phyloP scores from a whole-genome alignment of 2,329 filamentous ascomycete species.

The Microcyclosporella mali region DNA sequence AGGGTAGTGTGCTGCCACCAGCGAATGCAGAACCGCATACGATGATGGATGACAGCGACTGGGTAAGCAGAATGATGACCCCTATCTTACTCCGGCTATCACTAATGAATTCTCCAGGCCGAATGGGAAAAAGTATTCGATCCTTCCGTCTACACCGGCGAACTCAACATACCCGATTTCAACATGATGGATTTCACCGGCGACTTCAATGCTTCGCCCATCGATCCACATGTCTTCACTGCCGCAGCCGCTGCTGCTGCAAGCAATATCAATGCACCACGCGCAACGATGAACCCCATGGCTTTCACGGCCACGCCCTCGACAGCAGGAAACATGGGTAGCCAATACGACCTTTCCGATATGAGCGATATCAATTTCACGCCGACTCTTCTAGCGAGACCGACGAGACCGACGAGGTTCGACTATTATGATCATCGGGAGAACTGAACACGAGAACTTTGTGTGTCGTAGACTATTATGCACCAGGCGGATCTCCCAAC shows the following conservation, averaged over 20 bases:
- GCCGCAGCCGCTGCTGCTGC: conserved; percentile 10
- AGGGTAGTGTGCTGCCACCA: conserved; percentile 13
- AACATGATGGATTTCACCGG: conserved; percentile 30
- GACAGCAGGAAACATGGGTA: too few species aligned
- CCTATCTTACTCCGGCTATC: too few species aligned
- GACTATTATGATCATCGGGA: background rate
- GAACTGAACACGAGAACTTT: background rate
- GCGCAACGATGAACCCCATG: background rate
- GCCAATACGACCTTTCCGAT: background rate
- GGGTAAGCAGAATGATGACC: conserved; percentile 58
- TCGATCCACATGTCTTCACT: conserved; percentile 11
- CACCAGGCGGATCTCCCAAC: conserved; percentile 6
- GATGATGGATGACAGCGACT: conserved; percentile 54
- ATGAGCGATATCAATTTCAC: conserved; percentile 5
- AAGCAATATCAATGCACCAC: background rate
- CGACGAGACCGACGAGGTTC: background rate
- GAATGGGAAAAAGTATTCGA: conserved; percentile 44
- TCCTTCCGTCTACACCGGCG: conserved; percentile 30
- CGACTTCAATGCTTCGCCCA: conserved; percentile 1
- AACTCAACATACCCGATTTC: conserved; percentile 31
- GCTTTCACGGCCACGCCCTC: too few species aligned
- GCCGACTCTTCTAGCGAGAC: conserved; percentile 4
- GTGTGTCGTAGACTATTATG: background rate
- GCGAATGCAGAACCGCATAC: conserved; percentile 19
- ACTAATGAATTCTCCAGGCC: conserved; percentile 28